phyloP scores from a whole-genome alignment of 2,329 filamentous ascomycete species.

The Colletotrichum musicola region DNA sequence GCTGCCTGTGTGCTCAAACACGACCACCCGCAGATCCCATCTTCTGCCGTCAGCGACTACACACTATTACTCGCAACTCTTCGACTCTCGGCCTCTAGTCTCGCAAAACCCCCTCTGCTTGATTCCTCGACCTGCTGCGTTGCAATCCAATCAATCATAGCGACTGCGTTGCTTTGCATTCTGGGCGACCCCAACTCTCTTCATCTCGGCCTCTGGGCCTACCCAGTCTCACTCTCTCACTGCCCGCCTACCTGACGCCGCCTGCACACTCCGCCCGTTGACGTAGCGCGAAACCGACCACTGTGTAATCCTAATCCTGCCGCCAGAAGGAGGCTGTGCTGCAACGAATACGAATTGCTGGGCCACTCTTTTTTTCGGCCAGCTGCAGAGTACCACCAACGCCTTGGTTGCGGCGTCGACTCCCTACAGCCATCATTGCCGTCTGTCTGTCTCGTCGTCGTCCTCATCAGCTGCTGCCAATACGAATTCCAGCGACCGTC shows the following conservation, averaged over 20 bases:
- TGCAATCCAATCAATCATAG: slow-evolving; percentile 37
- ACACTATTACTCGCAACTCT: slow-evolving; percentile 23
- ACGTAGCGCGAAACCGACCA: slow-evolving; percentile 35
- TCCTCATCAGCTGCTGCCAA: slow-evolving; percentile 18
- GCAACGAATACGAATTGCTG: slow-evolving; percentile 41
- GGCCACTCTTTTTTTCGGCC: slow-evolving; percentile 36
- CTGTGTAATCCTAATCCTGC: slow-evolving; percentile 41
- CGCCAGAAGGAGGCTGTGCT: slow-evolving; percentile 47
- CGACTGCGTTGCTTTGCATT: slow-evolving; percentile 36
- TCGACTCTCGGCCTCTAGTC: slow-evolving; percentile 25
- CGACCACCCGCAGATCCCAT: slow-evolving; percentile 39
- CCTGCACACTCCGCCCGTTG: slow-evolving; percentile 31
- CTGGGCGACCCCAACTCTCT: neutral
- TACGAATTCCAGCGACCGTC: slow-evolving; percentile 25
- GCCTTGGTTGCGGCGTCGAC: slow-evolving; percentile 24
- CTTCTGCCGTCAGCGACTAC: slow-evolving; percentile 20
- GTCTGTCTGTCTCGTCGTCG: slow-evolving; percentile 8
- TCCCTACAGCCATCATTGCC: slow-evolving; percentile 3
- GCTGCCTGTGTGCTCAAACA: slow-evolving; percentile 34
- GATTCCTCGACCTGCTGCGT: slow-evolving; percentile 16
- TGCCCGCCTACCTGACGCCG: neutral
- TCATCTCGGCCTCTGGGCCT: neutral
- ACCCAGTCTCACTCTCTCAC: neutral
- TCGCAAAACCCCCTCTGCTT: neutral
- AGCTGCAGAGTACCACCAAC: slow-evolving; percentile 23